Evolutionary conservation across 768 basidiomycete species (phyloP), one percentile per base, ranked within the genome.

Genomic region (Zangia roseola): DNA sequence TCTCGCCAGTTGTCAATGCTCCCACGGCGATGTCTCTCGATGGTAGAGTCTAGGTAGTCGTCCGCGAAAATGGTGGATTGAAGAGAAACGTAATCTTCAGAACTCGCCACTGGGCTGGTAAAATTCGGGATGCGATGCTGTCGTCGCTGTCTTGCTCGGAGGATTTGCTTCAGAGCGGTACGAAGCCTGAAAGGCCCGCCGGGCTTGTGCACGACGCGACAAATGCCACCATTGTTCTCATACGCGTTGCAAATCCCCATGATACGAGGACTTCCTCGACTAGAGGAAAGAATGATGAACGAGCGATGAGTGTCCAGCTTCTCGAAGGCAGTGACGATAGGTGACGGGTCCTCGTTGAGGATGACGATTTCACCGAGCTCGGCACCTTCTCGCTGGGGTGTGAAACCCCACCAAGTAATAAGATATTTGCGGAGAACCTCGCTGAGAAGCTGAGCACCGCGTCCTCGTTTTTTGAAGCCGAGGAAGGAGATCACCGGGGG

Each of bases 121-220:
- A 60, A 59, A 26, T 45, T 57, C 12, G 50, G 40, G 3, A 55
- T 48, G 39, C 62, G 66, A 26, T 64, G 57, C 39, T 58, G 67
- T 47, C 51, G 66, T 31, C 68, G 62, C 23, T 70, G 67, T 35
- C 57, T 66, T 36, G 59, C 58, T 31, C 68, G 67, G 26, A 68
- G 58, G 6, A 68, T 55, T 33, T 68, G 77, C 59, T 83, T 84
- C 50, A 94, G 70, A 20, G 83, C 77, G 6, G 75, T 64, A 23
- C 83, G 77, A 47, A 95, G 75, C 19, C 86, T 81, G 37, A 81
- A 79, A 4, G 94, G 94, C 3, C 93, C 91, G 21, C 84, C 84
- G 10, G 94, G 94, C 64, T 97, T 97, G 78, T 86, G 89, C 12
- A 94, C 69, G 20, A 92, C 74, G n/a, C 89, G 84, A 67, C 89